phyloP scores from a whole-genome alignment of 164 flowering plant genomes.

The Umbilicus rupestris region DNA sequence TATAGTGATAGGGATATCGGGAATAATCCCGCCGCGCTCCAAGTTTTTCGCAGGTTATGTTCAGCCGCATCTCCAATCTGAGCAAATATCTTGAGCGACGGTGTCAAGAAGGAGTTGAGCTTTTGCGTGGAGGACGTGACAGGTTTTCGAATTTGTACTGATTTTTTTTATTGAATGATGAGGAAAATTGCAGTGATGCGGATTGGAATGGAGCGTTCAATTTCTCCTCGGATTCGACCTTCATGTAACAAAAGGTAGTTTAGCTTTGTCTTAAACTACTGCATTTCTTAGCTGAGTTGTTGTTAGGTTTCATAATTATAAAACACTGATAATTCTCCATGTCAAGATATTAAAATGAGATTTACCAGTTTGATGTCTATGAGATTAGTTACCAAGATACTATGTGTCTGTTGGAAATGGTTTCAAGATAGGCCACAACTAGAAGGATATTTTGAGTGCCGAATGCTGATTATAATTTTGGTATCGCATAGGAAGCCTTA shows the following conservation, averaged over 20 bases:
- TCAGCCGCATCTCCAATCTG: slow-evolving; percentile 31
- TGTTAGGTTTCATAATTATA: not conserved
- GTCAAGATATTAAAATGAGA: not conserved
- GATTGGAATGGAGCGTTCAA: slow-evolving; percentile 85
- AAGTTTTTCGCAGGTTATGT: slow-evolving; percentile 32
- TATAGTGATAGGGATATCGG: slow-evolving; percentile 1
- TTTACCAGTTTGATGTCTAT: not conserved
- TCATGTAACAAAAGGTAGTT: slow-evolving; percentile 43
- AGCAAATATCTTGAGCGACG: slow-evolving; percentile 31
- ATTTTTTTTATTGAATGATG: not conserved
- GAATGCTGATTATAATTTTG: slow-evolving; percentile 14
- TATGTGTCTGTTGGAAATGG: not conserved
- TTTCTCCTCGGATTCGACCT: slow-evolving; percentile 43
- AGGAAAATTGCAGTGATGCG: slow-evolving; percentile 33
- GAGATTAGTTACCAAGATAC: not conserved
- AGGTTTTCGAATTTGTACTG: slow-evolving; percentile 6
- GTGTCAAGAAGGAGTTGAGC: slow-evolving; percentile 25
- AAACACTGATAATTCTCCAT: too few relatives aligned
- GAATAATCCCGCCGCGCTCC: slow-evolving; percentile 24
- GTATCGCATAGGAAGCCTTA: slow-evolving; percentile 40
- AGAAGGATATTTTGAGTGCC: not conserved
- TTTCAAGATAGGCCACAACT: too few relatives aligned
- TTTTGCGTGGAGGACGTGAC: slow-evolving; percentile 68
- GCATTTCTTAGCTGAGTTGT: not conserved
- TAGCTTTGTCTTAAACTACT: not conserved